Percentiles rank a stretch among this genome's conserved stretches.
phyloP scores from a whole-genome alignment of 2,329 filamentous ascomycete genomes.

The Claviceps sorghi region DNA sequence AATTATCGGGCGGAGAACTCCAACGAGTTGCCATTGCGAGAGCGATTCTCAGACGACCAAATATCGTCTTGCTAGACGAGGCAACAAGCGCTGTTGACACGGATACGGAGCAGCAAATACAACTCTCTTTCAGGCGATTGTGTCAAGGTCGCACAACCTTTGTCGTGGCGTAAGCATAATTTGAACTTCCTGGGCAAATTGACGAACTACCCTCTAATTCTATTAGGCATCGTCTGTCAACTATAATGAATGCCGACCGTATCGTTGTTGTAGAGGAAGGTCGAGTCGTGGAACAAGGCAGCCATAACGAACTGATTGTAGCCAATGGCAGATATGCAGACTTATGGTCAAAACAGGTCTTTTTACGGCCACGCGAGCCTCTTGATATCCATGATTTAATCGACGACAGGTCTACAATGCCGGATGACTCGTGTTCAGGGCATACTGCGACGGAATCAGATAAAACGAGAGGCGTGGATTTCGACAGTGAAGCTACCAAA shows the following conservation, averaged over 20 bases:
- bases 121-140: slow-evolving; percentile 42
- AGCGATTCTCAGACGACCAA: slow-evolving; percentile 16
- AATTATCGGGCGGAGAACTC: slow-evolving; percentile 42
- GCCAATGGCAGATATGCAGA: slow-evolving; percentile 47
- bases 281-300: slow-evolving; percentile 47
- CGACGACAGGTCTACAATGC: slow-evolving; percentile 12
- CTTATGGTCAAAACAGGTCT: slow-evolving; percentile 50
- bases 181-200: too few relatives aligned
- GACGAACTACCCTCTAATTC: slow-evolving; percentile 4
- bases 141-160: slow-evolving; percentile 51
- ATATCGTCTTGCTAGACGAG: slow-evolving; percentile 28
- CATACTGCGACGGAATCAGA: slow-evolving; percentile 20
- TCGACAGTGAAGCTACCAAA: slow-evolving; percentile 12
- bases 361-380: slow-evolving; percentile 32
- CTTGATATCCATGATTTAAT: slow-evolving; percentile 1
- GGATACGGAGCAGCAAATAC: slow-evolving; percentile 43
- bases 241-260: slow-evolving; percentile 53
- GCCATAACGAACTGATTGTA: slow-evolving; percentile 42
- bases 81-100: slow-evolving; percentile 35
- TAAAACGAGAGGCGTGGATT: slow-evolving; percentile 11
- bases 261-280: slow-evolving; percentile 53
- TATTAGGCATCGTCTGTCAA: slow-evolving; percentile 50
- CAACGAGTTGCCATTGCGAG: slow-evolving; percentile 34
- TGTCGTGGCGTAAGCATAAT: slow-evolving; percentile 41
- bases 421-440: slow-evolving; percentile 24